Percentiles rank a stretch among this genome's conserved stretches.
phyloP scores from a whole-genome alignment of 768 basidiomycete species.

The Boletus sp. region DNA sequence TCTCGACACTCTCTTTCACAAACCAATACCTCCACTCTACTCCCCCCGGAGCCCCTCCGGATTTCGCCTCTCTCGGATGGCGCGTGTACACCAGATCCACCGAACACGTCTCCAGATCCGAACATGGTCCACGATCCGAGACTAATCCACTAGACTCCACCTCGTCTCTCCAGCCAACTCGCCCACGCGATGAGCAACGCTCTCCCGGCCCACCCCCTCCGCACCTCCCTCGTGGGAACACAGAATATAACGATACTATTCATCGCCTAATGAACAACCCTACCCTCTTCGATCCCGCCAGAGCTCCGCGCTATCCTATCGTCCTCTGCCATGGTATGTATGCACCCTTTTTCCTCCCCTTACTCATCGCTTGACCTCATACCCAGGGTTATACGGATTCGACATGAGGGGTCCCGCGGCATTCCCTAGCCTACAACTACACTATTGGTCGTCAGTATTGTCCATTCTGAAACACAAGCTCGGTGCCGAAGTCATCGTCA shows the following conservation, averaged over 20 bases:
- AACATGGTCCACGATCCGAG: not conserved
- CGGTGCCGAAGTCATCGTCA: conserved; percentile 94
- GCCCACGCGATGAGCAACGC: conserved; percentile 8
- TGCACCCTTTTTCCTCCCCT: not conserved
- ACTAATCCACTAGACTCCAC: not conserved
- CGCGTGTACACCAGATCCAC: not conserved
- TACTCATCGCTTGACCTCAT: not conserved
- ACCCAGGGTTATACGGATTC: conserved; percentile 87
- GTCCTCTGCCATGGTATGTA: conserved; percentile 95
- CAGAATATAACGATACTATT: conserved; percentile 44
- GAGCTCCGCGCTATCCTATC: conserved; percentile 83
- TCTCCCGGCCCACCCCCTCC: not conserved
- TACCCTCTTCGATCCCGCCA: conserved; percentile 69
- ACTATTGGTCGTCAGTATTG: conserved; percentile 93
- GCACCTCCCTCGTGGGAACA: conserved; percentile 19
- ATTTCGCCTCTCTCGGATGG: not conserved
- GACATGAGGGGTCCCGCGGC: conserved; percentile 81
- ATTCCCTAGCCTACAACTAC: conserved; percentile 80
- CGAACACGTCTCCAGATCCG: not conserved
- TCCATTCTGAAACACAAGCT: conserved; percentile 74
- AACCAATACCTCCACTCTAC: conserved; percentile 36
- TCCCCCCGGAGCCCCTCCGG: not conserved
- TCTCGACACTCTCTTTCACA: conserved; percentile 68
- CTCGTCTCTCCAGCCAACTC: conserved; percentile 6
- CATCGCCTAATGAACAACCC: conserved; percentile 76